Conservation (phyloP, 2,329 filamentous ascomycete genomes). For the Fusarium longipes region DNA sequence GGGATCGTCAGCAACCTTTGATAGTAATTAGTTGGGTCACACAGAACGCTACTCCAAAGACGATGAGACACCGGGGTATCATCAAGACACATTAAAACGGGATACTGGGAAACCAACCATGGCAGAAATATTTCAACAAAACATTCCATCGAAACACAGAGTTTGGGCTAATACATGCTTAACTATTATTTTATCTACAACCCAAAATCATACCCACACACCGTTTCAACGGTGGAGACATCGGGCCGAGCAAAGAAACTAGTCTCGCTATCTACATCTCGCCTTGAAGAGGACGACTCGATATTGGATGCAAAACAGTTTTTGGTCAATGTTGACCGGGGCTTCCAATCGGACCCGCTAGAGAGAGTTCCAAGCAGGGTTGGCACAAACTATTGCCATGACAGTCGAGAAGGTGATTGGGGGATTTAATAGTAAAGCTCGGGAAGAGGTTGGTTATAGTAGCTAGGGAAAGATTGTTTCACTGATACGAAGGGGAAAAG, state of each 20-base stretch:
- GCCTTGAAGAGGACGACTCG: background rate
- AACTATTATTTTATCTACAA: background rate
- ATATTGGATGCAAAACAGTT: background rate
- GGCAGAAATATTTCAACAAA: background rate
- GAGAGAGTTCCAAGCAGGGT: background rate
- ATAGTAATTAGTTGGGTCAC: background rate
- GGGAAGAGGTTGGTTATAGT: background rate
- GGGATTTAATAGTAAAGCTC: background rate
- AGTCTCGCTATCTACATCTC: background rate
- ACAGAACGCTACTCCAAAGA: rapidly evolving
- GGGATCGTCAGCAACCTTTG: background rate
- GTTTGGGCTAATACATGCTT: background rate
- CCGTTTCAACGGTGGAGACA: background rate
- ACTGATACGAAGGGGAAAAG: no score
- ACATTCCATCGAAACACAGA: background rate
- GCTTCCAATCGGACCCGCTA: background rate
- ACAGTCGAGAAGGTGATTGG: background rate
- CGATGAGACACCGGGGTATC: background rate
- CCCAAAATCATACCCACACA: background rate
- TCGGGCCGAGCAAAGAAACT: background rate
- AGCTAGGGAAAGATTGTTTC: rapidly evolving
- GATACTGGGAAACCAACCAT: no score
- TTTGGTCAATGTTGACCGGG: background rate
- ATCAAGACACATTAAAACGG: no score
- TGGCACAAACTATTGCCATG: background rate